A percentile compares a stretch with the other conserved stretches of the same genome.
Conservation (phyloP, 805 yeast genomes). For the Diddensiella caesifluorescens region DNA sequence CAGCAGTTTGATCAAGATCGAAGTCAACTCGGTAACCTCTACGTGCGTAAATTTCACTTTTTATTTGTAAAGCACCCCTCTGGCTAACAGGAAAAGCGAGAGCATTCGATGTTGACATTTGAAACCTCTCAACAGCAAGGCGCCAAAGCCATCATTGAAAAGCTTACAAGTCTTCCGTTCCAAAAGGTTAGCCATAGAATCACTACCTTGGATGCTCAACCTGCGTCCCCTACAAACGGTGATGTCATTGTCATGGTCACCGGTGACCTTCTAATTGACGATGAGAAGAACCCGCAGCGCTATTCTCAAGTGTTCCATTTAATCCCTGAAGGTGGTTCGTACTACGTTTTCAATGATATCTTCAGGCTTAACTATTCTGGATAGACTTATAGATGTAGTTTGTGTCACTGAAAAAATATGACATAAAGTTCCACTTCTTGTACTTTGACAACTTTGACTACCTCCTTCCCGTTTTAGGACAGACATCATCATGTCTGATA, state of each 20-base stretch:
- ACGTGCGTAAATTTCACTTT: conserved; percentile 38
- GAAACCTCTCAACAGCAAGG: conserved; percentile 95
- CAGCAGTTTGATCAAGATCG: conserved; percentile 92
- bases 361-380: conserved; percentile 68
- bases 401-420: not conserved
- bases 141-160: conserved; percentile 86
- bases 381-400: not conserved
- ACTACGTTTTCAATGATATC: conserved; percentile 93
- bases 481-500: too few species aligned
- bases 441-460: not conserved
- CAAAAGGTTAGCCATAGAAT: conserved; percentile 89
- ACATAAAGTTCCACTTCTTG: not conserved
- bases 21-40: conserved; percentile 83
- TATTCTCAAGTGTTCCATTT: conserved; percentile 97
- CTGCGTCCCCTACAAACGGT: conserved; percentile 79
- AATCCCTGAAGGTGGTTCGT: conserved; percentile 85
- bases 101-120: conserved; percentile 94
- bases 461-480: too few species aligned
- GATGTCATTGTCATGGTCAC: conserved; percentile 97
- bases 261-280: conserved; percentile 89
- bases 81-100: conserved; percentile 47
- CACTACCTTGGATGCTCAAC: conserved; percentile 95
- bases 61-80: not conserved
- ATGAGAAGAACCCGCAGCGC: conserved; percentile 91
- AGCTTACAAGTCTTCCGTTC: conserved; percentile 83